These are phyloP conservation scores for Kodamaea jinghongensis DNA, from an alignment of 805 yeast genomes.

Conservation along the genomic window DNA sequence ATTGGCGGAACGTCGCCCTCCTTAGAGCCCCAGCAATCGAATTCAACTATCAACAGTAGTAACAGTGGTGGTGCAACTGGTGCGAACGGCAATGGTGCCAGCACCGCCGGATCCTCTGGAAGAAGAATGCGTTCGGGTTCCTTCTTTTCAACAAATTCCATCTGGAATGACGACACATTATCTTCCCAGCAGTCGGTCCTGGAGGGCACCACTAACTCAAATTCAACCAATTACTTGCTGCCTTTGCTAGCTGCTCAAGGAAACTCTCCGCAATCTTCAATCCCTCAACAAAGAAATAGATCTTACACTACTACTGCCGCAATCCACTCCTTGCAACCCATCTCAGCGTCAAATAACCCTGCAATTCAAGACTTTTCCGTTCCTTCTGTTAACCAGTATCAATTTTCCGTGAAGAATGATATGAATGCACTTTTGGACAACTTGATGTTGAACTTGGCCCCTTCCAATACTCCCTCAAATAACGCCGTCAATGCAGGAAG, in stretches of 20 bases:
- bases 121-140: slow-evolving; percentile 56
- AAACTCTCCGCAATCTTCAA: slow-evolving; percentile 8
- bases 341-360: not conserved
- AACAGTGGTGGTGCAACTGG: slow-evolving; percentile 10
- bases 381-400: slow-evolving; percentile 1
- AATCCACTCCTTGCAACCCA: slow-evolving; percentile 18
- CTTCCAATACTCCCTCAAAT: slow-evolving; percentile 6
- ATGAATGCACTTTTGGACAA: slow-evolving; percentile 31
- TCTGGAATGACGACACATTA: slow-evolving; percentile 53
- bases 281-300: slow-evolving; percentile 34
- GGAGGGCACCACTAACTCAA: slow-evolving; percentile 2
- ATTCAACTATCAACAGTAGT: slow-evolving; percentile 8
- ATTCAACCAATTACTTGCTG: slow-evolving; percentile 15
- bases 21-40: slow-evolving; percentile 4
- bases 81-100: slow-evolving; percentile 15
- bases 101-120: slow-evolving; percentile 15
- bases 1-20: slow-evolving; percentile 3
- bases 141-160: slow-evolving; percentile 47
- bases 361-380: not conserved
- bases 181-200: slow-evolving; percentile 5
- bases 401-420: slow-evolving; percentile 19
- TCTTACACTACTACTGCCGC: slow-evolving; percentile 52
- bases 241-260: slow-evolving; percentile 20
- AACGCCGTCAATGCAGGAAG: slow-evolving; percentile 16
- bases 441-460: slow-evolving; percentile 24